Evolutionary conservation across 1,284 basidiomycete genomes (phyloP).

Genomic region (Bondarzewia mesenterica): DNA sequence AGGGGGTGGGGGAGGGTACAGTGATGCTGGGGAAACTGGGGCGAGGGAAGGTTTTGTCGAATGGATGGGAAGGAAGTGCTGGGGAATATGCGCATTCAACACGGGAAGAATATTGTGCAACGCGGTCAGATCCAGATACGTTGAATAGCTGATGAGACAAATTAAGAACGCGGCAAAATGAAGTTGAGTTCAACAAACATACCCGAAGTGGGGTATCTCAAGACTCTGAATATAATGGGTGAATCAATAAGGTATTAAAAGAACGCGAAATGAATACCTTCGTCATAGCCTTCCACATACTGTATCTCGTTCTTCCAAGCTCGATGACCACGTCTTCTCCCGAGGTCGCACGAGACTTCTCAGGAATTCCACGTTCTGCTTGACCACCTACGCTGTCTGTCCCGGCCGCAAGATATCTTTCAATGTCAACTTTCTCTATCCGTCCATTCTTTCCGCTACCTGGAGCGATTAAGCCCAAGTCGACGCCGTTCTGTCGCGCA

Average conservation of each 20-base stretch:
- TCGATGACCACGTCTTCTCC: conserved; percentile 53
- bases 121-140: conserved; percentile 77
- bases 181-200: conserved; percentile 4
- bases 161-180: not conserved
- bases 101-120: conserved; percentile 63
- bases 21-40: conserved; percentile 40
- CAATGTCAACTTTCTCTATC: conserved; percentile 71
- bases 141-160: conserved; percentile 49
- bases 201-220: conserved; percentile 47
- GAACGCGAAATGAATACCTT: conserved; percentile 36
- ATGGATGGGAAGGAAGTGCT: conserved; percentile 42
- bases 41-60: conserved; percentile 20
- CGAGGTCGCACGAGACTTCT: conserved; percentile 2
- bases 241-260: conserved; percentile 1
- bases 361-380: not conserved
- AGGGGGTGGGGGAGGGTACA: conserved; percentile 32
- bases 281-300: conserved; percentile 85
- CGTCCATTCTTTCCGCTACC: conserved; percentile 74
- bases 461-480: conserved; percentile 48
- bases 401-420: conserved; percentile 40
- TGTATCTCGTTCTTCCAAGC: conserved; percentile 70
- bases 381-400: conserved; percentile 10
- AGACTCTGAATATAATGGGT: conserved; percentile 46
- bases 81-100: conserved; percentile 67
- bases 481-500: conserved; percentile 59